Percentiles rank a stretch among this genome's conserved stretches.
phyloP scores from a whole-genome alignment of 495 filamentous ascomycete genomes.

The Aspergillus hancockii region DNA sequence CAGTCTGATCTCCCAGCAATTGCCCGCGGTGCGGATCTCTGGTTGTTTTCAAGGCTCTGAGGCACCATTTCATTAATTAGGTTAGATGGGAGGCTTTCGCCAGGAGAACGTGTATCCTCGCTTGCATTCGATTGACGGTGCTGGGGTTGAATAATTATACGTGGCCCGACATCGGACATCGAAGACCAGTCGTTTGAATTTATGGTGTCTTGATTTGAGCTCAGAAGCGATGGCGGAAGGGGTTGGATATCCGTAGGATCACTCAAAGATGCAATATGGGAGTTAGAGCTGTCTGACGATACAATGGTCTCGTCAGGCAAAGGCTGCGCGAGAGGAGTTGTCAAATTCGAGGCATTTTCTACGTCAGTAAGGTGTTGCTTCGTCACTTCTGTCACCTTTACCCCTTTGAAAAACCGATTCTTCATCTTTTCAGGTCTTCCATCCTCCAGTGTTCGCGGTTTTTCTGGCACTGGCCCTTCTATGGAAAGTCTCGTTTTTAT shows the following conservation, averaged over 20 bases:
- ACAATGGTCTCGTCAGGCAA: conserved; percentile 50
- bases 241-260: conserved; percentile 43
- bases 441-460: conserved; percentile 32
- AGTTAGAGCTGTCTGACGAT: conserved; percentile 33
- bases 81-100: conserved; percentile 22
- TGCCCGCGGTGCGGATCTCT: conserved; percentile 47
- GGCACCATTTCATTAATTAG: conserved; percentile 24
- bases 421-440: conserved; percentile 42
- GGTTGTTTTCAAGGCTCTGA: conserved; percentile 33
- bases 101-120: conserved; percentile 22
- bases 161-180: conserved; percentile 33
- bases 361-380: conserved; percentile 46
- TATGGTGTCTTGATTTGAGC: conserved; percentile 34
- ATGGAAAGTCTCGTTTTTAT: conserved; percentile 35
- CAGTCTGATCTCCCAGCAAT: conserved; percentile 47
- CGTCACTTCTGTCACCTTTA: conserved; percentile 41
- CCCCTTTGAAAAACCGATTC: conserved; percentile 45
- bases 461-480: conserved; percentile 32
- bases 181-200: conserved; percentile 37
- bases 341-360: conserved; percentile 74
- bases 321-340: conserved; percentile 75
- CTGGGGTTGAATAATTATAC: conserved; percentile 23
- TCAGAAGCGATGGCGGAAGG: conserved; percentile 47
- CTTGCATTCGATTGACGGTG: conserved; percentile 31
- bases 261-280: conserved; percentile 32